phyloP scores from a whole-genome alignment of 116 monocot species.

The Papilionanthe hybrid region DNA sequence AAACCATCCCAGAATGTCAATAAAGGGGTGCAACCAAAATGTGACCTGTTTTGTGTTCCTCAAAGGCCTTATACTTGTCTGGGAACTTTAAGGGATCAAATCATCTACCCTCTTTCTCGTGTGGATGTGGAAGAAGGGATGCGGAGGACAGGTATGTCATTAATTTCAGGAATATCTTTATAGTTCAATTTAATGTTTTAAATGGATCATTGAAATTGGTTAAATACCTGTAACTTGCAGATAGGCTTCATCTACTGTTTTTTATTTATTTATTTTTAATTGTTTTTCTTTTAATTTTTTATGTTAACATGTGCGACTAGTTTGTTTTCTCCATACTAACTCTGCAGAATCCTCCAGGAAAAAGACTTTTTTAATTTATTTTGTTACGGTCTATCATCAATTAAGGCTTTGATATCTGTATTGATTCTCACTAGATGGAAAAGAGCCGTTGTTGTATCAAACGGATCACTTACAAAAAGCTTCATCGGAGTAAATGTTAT shows the following conservation, averaged over 20 bases:
- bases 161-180: background rate
- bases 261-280: too few species aligned
- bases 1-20: constrained; percentile 45
- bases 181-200: background rate
- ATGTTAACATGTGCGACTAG: background rate
- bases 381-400: background rate
- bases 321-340: background rate
- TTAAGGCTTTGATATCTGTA: background rate
- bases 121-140: constrained; percentile 74
- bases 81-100: constrained; percentile 96
- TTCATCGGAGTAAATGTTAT: background rate
- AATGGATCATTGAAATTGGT: background rate
- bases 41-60: constrained; percentile 74
- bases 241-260: background rate
- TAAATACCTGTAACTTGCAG: background rate
- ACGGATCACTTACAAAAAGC: background rate
- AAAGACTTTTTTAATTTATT: background rate
- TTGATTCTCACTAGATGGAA: background rate
- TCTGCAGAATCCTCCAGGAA: background rate
- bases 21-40: constrained; percentile 22
- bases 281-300: background rate
- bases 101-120: constrained; percentile 90
- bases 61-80: constrained; percentile 90
- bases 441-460: background rate
- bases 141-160: constrained; percentile 38